Evolutionary conservation across 768 basidiomycete species (phyloP), one percentile per base, ranked within the genome.

Genomic region (Tricholoma hemisulphureum): DNA sequence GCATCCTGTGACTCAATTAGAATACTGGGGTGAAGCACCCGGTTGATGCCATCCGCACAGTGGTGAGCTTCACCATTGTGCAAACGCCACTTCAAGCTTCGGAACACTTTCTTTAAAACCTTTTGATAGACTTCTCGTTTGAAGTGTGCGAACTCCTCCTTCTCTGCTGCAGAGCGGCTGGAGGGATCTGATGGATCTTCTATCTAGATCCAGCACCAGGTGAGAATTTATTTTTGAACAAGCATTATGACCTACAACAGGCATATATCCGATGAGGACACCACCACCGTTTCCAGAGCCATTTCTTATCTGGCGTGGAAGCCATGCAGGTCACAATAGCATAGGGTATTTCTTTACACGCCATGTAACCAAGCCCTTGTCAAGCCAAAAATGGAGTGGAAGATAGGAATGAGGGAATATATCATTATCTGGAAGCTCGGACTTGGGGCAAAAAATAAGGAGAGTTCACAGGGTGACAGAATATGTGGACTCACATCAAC

Each of bases 281-380:
- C 71, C 70, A 8, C 72, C 71, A 10, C 72, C 71, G 58, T 73
- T 73, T 14, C 72, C 72, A 20, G 71, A 71, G 0, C 61, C 69
- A 57, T 73, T 73, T 16, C 67, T 52, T 18, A 73, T 69, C 7
- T 61, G 16, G 26, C 62, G 20, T 34, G 70, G 71, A 23, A 69
- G 68, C 58, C 61, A 70, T 5, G 58, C 59, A 9, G 68, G 43
- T 0, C 66, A 67, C 8, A 70, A 20, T 3, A 72, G 28, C 61
- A 72, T 68, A 0, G 70, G 72, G 55, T 69, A 67, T 57, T 64
- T 69, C 21, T 63, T 67, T 2, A 68, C 61, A 14, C 56, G 61
- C 24, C 59, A 61, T 2, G 66, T 66, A 16, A 71, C 69, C 6
- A 66, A 59, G 14, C 71, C 68, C 37, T 71, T 68, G 51, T 73